These are phyloP conservation scores for Tardiomyces depauwii DNA, from an alignment of 1,139 yeast genomes.

Conservation along the genomic window DNA sequence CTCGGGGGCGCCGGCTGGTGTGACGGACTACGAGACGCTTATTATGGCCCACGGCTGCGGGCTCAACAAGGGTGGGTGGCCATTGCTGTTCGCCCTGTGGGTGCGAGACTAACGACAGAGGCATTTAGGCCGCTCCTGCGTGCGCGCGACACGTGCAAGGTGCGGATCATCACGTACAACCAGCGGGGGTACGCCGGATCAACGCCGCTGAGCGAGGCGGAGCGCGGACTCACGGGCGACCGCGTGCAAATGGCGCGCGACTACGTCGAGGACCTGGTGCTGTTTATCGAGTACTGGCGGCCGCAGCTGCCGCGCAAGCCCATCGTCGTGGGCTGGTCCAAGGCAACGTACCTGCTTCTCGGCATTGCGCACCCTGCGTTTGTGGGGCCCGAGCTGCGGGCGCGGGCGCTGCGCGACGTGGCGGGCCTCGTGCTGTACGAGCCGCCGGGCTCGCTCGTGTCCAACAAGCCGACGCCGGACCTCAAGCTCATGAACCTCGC, in stretches of 20 bases:
- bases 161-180: slow-evolving; percentile 3
- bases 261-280: slow-evolving; percentile 11
- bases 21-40: slow-evolving; percentile 1
- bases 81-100: too few species aligned
- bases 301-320: slow-evolving; percentile 1
- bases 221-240: background rate
- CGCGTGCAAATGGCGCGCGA: slow-evolving; percentile 1
- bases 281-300: slow-evolving; percentile 9
- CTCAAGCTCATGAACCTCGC: background rate
- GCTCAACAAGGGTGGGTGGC: background rate
- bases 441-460: slow-evolving; percentile 3
- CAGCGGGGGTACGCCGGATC: slow-evolving; percentile 4
- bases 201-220: slow-evolving; percentile 1
- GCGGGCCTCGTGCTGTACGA: slow-evolving; percentile 1
- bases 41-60: slow-evolving; percentile 4
- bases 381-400: background rate
- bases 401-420: background rate
- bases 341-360: slow-evolving; percentile 2
- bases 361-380: slow-evolving; percentile 1
- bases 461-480: slow-evolving; percentile 1
- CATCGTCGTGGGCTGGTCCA: slow-evolving; percentile 4
- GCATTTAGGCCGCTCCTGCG: background rate
- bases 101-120: background rate
- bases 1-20: slow-evolving; percentile 2
- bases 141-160: background rate